These are phyloP conservation scores for Aspergillus ibericus DNA, from an alignment of 2,329 filamentous ascomycete genomes.

Conservation along the genomic window DNA sequence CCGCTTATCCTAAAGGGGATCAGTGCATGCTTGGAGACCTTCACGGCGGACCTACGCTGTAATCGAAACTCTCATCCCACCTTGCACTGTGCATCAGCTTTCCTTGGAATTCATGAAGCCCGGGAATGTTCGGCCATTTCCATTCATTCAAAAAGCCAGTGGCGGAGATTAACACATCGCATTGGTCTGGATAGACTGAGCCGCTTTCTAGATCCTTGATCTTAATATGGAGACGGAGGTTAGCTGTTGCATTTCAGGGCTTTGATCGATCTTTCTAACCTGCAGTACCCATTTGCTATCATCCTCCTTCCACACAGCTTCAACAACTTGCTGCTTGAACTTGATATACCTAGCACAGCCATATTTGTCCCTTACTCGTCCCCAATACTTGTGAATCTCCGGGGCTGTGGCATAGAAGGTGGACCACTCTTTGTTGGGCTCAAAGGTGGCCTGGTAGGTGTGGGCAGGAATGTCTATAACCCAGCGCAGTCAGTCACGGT, in stretches of 20 bases:
- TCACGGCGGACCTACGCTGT: constrained; percentile 22
- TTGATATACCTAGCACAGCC: constrained; percentile 51
- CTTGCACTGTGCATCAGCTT: constrained; percentile 46
- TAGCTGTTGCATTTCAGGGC: not conserved
- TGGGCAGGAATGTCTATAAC: constrained; percentile 47
- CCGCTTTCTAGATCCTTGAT: constrained; percentile 25
- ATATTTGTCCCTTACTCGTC: constrained; percentile 46
- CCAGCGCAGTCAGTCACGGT: not conserved
- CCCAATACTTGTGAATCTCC: constrained; percentile 53
- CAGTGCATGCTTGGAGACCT: not conserved
- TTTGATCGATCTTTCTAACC: constrained; percentile 12
- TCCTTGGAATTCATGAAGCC: constrained; percentile 49
- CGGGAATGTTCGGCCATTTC: constrained; percentile 50
- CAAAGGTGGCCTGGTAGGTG: constrained; percentile 54
- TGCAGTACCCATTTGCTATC: constrained; percentile 30
- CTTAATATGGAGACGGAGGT: constrained; percentile 7
- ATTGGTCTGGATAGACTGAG: constrained; percentile 25
- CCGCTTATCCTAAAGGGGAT: constrained; percentile 28
- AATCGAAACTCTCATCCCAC: constrained; percentile 43
- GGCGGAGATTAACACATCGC: constrained; percentile 39
- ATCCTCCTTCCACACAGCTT: constrained; percentile 46
- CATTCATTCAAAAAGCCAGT: constrained; percentile 44
- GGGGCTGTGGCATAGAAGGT: constrained; percentile 50
- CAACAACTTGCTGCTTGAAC: constrained; percentile 46
- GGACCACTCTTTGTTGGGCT: constrained; percentile 49